Percentiles rank a stretch among this genome's conserved stretches.
phyloP scores from a whole-genome alignment of 495 filamentous ascomycete genomes.

The Evernia prunastri region DNA sequence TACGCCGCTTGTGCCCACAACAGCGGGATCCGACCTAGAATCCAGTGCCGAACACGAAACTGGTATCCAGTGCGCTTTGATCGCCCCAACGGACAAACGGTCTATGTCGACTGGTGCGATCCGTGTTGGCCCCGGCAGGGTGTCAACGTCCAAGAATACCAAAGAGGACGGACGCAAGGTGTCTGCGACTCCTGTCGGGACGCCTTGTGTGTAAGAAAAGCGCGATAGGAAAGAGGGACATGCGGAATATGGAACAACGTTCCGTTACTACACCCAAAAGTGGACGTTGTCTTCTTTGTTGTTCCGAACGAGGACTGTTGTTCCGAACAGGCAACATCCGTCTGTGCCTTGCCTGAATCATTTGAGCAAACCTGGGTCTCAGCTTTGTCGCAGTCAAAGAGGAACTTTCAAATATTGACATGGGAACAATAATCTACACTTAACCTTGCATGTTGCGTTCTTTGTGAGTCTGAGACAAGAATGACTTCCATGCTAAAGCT shows the following conservation, averaged over 20 bases:
- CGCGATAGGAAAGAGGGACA: background rate
- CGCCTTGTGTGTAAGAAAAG: background rate
- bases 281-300: background rate
- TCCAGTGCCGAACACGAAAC: background rate
- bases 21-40: background rate
- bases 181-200: background rate
- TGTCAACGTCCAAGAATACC: background rate
- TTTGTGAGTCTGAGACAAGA: slow-evolving; percentile 4
- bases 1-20: background rate
- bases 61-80: background rate
- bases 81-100: background rate
- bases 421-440: background rate
- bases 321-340: background rate
- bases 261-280: background rate
- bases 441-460: background rate
- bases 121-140: background rate
- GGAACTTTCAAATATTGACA: background rate
- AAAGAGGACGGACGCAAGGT: background rate
- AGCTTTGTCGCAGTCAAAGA: background rate
- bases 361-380: background rate
- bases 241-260: background rate
- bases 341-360: background rate
- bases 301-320: background rate
- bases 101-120: background rate
- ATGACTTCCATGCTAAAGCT: background rate